Evolutionary conservation across 345 rosid species (phyloP), one percentile per base, ranked within the genome.

Genomic region (Limnanthes douglasii): DNA sequence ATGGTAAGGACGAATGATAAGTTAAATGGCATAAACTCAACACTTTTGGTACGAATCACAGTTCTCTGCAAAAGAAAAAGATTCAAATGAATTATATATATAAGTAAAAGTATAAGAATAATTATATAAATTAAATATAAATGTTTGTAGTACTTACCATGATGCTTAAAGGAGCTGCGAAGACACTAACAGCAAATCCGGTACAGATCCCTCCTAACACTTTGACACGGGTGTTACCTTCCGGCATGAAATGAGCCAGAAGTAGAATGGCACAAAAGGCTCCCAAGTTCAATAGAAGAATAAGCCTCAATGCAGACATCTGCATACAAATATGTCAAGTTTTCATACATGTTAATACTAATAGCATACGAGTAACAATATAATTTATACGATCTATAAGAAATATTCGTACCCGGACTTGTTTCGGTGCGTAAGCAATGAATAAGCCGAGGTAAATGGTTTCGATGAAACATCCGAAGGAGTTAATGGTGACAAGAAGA

Each of bases 401-500:
- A 23, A 1, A 27, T 8, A 21, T 47, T 22, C 46, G 11, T 72
- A 79, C 82, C 68, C 73, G 50, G 5, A 70, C 62, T 37, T 45
- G 48, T 57, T 58, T 72, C 26, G 73, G 43, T 3, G 84, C 84
- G 28, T 53, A 76, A 46, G 61, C 8, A 22, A 76, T 21, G 61
- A 52, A 81, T 3, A 81, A 28, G 19, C 65, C 31, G 41, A 81
- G 64, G 54, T 81, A 81, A 18, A 64, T 27, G 40, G 75, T 61
- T 49, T 76, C 86, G 2, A 81, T 68, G 60, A 64, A 16, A 56
- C 78, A 73, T 11, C 86, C 84, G 8, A 70, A 30, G 1, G 68
- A 47, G 54, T 76, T 81, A 28, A 73, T 75, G 13, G 86, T 76
- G 37, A 73, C 65, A 39, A 81, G 84, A 55, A 76, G 73, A 57